These are phyloP conservation scores for Colletotrichum echinochloae DNA, from an alignment of 2,329 filamentous ascomycete species.

Conservation along the genomic window DNA sequence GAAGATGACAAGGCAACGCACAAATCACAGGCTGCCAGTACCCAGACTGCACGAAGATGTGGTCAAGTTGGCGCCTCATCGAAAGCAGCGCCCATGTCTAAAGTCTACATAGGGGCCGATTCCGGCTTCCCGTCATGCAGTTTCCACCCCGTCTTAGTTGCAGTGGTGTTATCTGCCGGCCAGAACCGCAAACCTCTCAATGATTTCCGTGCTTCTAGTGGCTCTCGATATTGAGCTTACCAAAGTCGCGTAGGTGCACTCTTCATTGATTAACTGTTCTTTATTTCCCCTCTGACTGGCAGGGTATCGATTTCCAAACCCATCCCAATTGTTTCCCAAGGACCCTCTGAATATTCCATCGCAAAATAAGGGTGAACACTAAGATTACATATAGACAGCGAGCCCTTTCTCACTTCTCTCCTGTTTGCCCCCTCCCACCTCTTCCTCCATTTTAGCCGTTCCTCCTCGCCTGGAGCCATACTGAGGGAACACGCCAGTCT, in stretches of 20 bases:
- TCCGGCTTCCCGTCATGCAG: background rate
- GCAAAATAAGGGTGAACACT: constrained; percentile 21
- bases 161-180: no score
- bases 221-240: background rate
- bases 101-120: background rate
- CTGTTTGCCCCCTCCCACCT: background rate
- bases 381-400: constrained; percentile 39
- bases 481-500: constrained; percentile 12
- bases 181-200: background rate
- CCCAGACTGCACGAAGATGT: background rate
- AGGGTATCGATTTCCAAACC: constrained; percentile 29
- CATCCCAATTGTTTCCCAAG: constrained; percentile 21
- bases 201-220: no score
- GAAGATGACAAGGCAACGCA: background rate
- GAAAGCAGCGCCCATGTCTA: background rate
- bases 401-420: background rate
- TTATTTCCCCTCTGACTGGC: constrained; percentile 10
- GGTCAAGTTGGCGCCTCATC: background rate
- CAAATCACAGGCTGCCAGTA: background rate
- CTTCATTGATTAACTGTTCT: background rate
- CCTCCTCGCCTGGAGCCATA: background rate
- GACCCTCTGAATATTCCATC: constrained; percentile 2
- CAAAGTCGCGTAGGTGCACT: background rate
- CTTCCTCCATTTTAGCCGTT: background rate
- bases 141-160: background rate